These are phyloP conservation scores for Nephelium lappaceum DNA, from an alignment of 345 rosid species.

Conservation along the genomic window DNA sequence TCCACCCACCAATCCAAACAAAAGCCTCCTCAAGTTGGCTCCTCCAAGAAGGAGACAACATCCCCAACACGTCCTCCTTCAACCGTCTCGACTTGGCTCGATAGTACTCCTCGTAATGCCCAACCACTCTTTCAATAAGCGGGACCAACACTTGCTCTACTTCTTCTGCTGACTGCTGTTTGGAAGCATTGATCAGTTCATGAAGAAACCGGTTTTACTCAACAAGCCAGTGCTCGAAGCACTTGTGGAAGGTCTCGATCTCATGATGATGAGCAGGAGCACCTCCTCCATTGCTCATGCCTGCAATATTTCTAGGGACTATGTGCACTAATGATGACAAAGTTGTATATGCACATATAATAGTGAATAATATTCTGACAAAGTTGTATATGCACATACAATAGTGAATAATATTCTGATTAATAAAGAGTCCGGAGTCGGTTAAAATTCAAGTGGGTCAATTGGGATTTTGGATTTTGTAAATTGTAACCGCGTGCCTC, in stretches of 20 bases:
- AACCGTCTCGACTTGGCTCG: constrained; percentile 26
- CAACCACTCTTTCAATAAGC: constrained; percentile 30
- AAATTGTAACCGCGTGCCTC: too few species aligned
- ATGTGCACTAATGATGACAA: too few species aligned
- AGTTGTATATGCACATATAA: too few species aligned
- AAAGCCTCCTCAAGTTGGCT: constrained; percentile 49
- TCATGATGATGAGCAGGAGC: not conserved
- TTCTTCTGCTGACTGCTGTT: not conserved
- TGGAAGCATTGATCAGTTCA: constrained; percentile 36
- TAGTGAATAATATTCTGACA: too few species aligned
- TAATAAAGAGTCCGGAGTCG: too few species aligned
- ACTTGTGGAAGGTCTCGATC: constrained; percentile 33
- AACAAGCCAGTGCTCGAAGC: constrained; percentile 45
- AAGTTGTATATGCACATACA: too few species aligned
- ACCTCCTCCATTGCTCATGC: not conserved
- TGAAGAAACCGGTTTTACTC: constrained; percentile 44
- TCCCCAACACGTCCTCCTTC: constrained; percentile 25
- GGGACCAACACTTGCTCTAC: not conserved
- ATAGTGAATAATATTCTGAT: too few species aligned
- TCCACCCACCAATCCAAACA: constrained; percentile 63
- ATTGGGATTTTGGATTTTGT: too few species aligned
- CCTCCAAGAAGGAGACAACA: constrained; percentile 52
- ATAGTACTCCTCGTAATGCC: constrained; percentile 52
- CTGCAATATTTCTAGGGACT: too few species aligned
- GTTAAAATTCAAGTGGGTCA: too few species aligned